Percentiles rank a stretch among this genome's conserved stretches.
Evolutionary conservation across 495 filamentous ascomycete genomes (phyloP).

Genomic region (Annulohypoxylon stygium): DNA sequence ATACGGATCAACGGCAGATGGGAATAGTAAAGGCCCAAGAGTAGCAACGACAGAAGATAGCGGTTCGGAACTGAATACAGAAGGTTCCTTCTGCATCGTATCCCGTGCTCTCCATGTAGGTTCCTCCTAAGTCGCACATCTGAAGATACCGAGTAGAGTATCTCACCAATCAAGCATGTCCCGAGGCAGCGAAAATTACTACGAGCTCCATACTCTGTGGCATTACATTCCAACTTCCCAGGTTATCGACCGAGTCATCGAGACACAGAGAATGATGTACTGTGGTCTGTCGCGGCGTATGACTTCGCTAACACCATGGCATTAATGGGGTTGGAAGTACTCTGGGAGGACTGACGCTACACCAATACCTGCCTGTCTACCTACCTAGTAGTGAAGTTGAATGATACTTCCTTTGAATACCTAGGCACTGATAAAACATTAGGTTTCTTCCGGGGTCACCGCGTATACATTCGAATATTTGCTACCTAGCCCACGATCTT

Average conservation of each 20-base stretch:
- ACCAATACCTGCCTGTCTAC: too few species aligned
- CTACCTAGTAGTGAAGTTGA: neutral
- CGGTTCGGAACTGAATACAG: neutral
- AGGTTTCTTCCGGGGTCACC: neutral
- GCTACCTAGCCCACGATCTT: neutral
- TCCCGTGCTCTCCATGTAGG: neutral
- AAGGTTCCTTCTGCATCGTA: neutral
- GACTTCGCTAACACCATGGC: neutral
- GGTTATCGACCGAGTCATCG: neutral
- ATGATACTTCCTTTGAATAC: neutral
- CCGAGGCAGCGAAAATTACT: too few species aligned
- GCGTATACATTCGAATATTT: neutral
- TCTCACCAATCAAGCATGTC: neutral
- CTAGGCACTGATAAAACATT: too few species aligned
- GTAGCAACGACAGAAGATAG: neutral
- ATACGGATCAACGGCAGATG: neutral
- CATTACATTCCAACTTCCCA: neutral
- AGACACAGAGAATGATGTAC: neutral
- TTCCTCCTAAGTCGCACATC: neutral
- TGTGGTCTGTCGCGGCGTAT: neutral
- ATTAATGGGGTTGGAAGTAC: too few species aligned
- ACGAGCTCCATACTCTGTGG: neutral
- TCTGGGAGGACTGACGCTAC: neutral
- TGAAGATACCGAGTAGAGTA: neutral
- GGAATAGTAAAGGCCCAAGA: neutral